Percentiles rank a stretch among this genome's conserved stretches.
phyloP scores from a whole-genome alignment of 192 early-diverging fungal genomes.

The Geosiphon pyriformis region DNA sequence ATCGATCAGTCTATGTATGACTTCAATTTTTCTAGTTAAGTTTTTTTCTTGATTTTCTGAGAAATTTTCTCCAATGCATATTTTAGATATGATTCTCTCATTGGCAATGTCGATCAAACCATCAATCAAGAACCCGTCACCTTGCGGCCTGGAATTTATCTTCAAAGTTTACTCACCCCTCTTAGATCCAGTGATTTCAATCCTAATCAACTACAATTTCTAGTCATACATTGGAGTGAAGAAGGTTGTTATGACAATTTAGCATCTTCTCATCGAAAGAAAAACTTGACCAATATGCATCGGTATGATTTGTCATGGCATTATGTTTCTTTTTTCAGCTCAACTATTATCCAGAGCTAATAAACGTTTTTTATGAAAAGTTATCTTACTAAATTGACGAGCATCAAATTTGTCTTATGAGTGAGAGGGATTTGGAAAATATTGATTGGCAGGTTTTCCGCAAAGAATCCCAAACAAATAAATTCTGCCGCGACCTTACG shows the following conservation, averaged over 20 bases:
- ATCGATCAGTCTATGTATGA: constrained; percentile 14
- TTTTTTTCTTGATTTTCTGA: not conserved
- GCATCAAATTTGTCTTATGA: constrained; percentile 15
- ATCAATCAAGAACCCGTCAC: too few relatives aligned
- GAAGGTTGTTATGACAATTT: constrained; percentile 16
- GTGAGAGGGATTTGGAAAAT: constrained; percentile 5
- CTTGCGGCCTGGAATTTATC: constrained; percentile 11
- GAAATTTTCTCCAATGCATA: not conserved
- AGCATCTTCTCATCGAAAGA: constrained; percentile 18
- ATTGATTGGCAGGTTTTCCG: constrained; percentile 6
- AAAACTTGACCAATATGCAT: constrained; percentile 27
- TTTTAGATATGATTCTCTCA: constrained; percentile 8
- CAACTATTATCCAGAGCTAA: too few relatives aligned
- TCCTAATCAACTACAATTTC: not conserved
- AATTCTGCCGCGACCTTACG: not conserved
- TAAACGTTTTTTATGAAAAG: not conserved
- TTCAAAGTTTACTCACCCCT: too few relatives aligned
- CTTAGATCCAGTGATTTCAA: not conserved
- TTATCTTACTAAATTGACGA: constrained; percentile 17
- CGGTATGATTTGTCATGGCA: too few relatives aligned
- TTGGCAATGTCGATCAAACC: too few relatives aligned
- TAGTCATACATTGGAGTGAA: constrained; percentile 21
- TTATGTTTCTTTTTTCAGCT: too few relatives aligned
- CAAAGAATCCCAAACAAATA: not conserved
- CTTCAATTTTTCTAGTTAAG: not conserved